phyloP scores from a whole-genome alignment of 2,329 filamentous ascomycete species.

The Xylariomycetidae sp. region DNA sequence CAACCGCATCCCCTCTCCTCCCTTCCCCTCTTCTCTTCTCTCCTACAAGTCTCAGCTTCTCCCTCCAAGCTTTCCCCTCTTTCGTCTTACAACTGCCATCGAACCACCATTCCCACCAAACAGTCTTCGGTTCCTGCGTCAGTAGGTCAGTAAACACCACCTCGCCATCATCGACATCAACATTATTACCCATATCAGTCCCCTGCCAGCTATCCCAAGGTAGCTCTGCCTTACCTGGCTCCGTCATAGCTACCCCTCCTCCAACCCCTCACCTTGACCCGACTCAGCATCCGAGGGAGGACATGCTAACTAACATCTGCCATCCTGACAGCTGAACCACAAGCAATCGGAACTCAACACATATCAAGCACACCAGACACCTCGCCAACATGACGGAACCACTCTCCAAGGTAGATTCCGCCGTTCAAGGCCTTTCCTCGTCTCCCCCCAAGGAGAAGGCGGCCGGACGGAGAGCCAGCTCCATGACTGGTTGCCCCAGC shows the following conservation, averaged over 20 bases:
- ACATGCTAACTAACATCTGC: no score
- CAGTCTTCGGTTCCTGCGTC: slow-evolving; percentile 19
- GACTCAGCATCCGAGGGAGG: no score
- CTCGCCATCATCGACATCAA: slow-evolving; percentile 2
- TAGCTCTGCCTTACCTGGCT: no score
- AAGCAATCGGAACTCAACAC: slow-evolving; percentile 6
- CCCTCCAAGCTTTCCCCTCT: slow-evolving; percentile 14
- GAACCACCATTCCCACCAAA: slow-evolving; percentile 13
- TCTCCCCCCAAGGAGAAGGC: slow-evolving; percentile 61
- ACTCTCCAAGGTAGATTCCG: slow-evolving; percentile 86
- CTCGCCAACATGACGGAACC: slow-evolving; percentile 39
- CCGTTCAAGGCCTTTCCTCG: slow-evolving; percentile 70
- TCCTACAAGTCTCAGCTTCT: slow-evolving; percentile 6
- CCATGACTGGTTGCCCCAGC: slow-evolving; percentile 67
- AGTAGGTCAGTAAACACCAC: no score
- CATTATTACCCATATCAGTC: slow-evolving; percentile 3
- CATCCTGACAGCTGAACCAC: neutral
- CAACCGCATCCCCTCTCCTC: slow-evolving; percentile 9
- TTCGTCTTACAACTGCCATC: slow-evolving; percentile 12
- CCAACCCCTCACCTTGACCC: no score
- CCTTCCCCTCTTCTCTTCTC: slow-evolving; percentile 12
- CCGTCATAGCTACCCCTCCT: no score
- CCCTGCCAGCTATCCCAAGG: slow-evolving; percentile 10
- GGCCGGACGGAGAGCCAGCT: slow-evolving; percentile 65
- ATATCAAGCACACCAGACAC: no score